A percentile compares a stretch with the other conserved stretches of the same genome.
Evolutionary conservation across 805 yeast genomes (phyloP).

Genomic region (Sugiyamaella mastotermitis): DNA sequence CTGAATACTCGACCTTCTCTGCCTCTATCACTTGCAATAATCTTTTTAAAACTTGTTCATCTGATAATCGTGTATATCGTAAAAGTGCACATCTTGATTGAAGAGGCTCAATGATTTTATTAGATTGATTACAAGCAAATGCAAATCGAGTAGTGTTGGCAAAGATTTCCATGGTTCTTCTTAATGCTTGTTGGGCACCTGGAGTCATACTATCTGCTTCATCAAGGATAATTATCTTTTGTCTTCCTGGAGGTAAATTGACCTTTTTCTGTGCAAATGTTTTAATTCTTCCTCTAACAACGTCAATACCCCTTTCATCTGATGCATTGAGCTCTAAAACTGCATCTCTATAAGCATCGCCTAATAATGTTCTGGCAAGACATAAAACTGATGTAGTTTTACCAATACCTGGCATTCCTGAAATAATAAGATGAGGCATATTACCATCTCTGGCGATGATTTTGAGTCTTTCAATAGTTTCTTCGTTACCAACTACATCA

Average conservation of each 20-base stretch:
- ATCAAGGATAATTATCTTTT: slow-evolving; percentile 87
- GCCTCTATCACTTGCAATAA: slow-evolving; percentile 60
- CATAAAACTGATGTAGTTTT: slow-evolving; percentile 93
- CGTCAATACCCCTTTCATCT: slow-evolving; percentile 96
- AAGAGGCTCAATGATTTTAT: slow-evolving; percentile 91
- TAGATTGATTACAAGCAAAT: slow-evolving; percentile 95
- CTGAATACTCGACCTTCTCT: slow-evolving; percentile 72
- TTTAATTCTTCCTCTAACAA: slow-evolving; percentile 88
- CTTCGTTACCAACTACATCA: slow-evolving; percentile 91
- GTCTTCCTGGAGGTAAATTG: slow-evolving; percentile 79
- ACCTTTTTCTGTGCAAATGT: slow-evolving; percentile 95
- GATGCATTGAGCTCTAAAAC: slow-evolving; percentile 92
- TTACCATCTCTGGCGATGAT: slow-evolving; percentile 89
- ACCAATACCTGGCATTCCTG: slow-evolving; percentile 95
- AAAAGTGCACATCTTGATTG: slow-evolving; percentile 95
- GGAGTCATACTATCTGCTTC: slow-evolving; percentile 98
- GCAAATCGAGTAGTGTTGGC: slow-evolving; percentile 96
- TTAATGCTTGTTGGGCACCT: slow-evolving; percentile 90
- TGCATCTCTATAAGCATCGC: slow-evolving; percentile 68
- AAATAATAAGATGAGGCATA: slow-evolving; percentile 92
- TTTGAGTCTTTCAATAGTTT: slow-evolving; percentile 76
- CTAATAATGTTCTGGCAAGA: slow-evolving; percentile 77
- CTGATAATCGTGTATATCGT: slow-evolving; percentile 73
- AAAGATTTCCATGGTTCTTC: slow-evolving; percentile 93
- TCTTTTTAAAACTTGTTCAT: slow-evolving; percentile 77